phyloP scores from a whole-genome alignment of 202 grass and related monocot genomes.

The Schoenoplectus tabernaemontani region DNA sequence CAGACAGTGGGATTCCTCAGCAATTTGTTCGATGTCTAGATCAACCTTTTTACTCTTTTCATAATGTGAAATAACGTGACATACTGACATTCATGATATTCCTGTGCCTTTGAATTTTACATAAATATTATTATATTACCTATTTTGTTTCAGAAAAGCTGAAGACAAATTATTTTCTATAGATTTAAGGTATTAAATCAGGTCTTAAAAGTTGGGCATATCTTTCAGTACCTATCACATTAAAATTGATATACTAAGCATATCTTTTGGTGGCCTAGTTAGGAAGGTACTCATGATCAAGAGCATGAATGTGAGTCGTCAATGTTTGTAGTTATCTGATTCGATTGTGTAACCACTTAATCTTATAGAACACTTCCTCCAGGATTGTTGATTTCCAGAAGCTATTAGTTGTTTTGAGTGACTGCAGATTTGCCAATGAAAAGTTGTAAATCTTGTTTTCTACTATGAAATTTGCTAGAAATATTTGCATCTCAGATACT shows the following conservation, averaged over 20 bases:
- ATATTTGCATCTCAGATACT: background rate
- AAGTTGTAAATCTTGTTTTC: background rate
- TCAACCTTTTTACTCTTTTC: background rate
- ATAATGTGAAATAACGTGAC: background rate
- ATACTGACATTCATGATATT: background rate
- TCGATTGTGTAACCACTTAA: background rate
- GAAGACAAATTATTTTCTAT: background rate
- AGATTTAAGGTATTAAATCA: background rate
- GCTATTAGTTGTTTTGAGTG: background rate
- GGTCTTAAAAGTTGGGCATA: background rate
- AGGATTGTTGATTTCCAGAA: too few relatives aligned
- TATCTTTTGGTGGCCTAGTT: background rate
- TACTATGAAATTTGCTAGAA: background rate
- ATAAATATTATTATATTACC: background rate
- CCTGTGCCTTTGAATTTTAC: background rate
- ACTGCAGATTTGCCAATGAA: background rate
- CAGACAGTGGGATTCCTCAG: background rate
- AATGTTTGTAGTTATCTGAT: background rate
- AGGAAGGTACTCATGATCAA: background rate
- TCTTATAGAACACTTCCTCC: background rate
- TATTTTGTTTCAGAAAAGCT: background rate
- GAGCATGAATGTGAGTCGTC: background rate
- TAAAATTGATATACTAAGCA: background rate
- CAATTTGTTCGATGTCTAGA: background rate
- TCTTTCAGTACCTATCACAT: background rate